phyloP scores from a whole-genome alignment of 441 rosid species.

The Bocquillonia castaneifolia region DNA sequence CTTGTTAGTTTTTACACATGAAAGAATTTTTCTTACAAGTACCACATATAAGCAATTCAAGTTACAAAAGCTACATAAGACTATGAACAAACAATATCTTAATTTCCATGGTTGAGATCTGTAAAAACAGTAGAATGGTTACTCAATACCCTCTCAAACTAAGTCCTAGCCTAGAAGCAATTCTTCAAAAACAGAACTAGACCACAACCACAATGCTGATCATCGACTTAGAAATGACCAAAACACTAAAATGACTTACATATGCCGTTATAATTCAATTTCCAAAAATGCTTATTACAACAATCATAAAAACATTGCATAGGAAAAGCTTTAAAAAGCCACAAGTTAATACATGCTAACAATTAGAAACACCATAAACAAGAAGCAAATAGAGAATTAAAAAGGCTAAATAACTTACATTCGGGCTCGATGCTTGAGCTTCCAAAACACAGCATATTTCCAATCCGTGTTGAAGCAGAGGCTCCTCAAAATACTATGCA shows the following conservation, averaged over 20 bases:
- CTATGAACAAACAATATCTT: not conserved
- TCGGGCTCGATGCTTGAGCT: slow-evolving; percentile 64
- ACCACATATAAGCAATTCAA: too few relatives aligned
- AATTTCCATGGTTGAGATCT: not conserved
- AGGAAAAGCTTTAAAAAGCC: not conserved
- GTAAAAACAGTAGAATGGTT: not conserved
- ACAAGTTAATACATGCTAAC: not conserved
- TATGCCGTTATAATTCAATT: not conserved
- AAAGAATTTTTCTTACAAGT: too few relatives aligned
- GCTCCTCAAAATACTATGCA: slow-evolving; percentile 56
- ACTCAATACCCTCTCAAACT: not conserved
- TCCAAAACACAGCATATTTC: slow-evolving; percentile 92
- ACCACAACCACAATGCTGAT: slow-evolving; percentile 2
- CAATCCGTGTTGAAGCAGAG: slow-evolving; percentile 75
- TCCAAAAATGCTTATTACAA: slow-evolving; percentile 1
- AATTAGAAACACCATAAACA: slow-evolving; percentile 16
- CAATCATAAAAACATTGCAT: not conserved
- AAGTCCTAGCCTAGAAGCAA: not conserved
- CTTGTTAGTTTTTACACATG: too few relatives aligned
- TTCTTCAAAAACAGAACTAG: not conserved
- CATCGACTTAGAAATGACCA: not conserved
- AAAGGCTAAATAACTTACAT: slow-evolving; percentile 43
- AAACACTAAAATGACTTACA: slow-evolving; percentile 2
- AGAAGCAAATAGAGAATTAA: not conserved
- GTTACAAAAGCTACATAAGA: not conserved